These are phyloP conservation scores for Dorcoceras hygrometricum DNA, from an alignment of 257 asterid genomes.

Conservation along the genomic window DNA sequence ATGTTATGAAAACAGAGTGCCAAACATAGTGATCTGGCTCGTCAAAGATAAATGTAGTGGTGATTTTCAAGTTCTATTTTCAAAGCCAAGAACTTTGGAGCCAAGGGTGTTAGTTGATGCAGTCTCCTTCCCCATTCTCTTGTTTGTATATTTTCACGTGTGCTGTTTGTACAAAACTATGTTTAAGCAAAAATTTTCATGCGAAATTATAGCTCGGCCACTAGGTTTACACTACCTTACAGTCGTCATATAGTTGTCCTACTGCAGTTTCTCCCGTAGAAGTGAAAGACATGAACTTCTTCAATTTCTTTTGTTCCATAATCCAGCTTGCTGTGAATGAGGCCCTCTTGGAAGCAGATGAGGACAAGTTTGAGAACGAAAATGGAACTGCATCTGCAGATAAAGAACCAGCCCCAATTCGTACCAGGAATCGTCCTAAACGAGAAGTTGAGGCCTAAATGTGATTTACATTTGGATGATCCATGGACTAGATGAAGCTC, in stretches of 20 bases:
- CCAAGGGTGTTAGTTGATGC: not conserved
- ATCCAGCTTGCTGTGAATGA: constrained; percentile 17
- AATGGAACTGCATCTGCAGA: not conserved
- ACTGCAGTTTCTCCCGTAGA: too few species aligned
- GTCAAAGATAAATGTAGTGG: not conserved
- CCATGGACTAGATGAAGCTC: not conserved
- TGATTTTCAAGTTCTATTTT: not conserved
- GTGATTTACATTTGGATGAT: not conserved
- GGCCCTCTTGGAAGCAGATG: constrained; percentile 15
- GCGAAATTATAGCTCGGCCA: not conserved
- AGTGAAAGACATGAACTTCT: not conserved
- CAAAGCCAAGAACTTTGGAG: not conserved
- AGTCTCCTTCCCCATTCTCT: not conserved
- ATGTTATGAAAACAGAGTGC: not conserved
- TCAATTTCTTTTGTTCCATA: not conserved
- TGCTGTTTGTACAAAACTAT: too few species aligned
- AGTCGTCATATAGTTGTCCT: too few species aligned
- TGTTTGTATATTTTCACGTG: too few species aligned
- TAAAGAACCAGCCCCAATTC: constrained; percentile 18
- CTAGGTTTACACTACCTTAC: not conserved
- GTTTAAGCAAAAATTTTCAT: too few species aligned
- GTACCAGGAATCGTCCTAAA: not conserved
- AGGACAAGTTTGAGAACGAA: not conserved
- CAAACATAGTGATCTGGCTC: not conserved
- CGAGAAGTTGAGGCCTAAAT: not conserved